Evolutionary conservation across 495 filamentous ascomycete species (phyloP).

Genomic region (Clavariopsis aquatica): DNA sequence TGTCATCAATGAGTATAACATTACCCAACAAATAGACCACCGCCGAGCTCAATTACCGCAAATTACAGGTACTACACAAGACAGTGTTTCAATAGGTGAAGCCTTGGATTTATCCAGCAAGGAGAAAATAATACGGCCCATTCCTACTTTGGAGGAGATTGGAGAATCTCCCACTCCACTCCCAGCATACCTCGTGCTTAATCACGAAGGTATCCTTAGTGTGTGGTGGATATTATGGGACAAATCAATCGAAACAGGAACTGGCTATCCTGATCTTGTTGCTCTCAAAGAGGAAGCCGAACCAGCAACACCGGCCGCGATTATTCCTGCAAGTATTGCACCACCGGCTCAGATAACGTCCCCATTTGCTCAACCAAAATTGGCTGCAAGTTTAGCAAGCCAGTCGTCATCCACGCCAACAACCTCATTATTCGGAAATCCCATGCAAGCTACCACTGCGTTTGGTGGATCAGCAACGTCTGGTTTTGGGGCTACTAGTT

Average conservation of each 20-base stretch:
- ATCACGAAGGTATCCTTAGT: constrained; percentile 80
- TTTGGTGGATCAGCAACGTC: constrained; percentile 13
- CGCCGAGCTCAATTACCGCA: constrained; percentile 71
- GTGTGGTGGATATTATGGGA: constrained; percentile 91
- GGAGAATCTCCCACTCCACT: constrained; percentile 75
- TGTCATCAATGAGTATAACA: constrained; percentile 63
- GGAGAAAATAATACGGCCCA: constrained; percentile 75
- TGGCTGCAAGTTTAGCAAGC: constrained; percentile 14
- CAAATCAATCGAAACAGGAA: constrained; percentile 73
- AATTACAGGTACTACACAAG: constrained; percentile 55
- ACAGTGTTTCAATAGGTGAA: constrained; percentile 72
- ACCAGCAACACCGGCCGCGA: neutral
- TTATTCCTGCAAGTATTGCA: neutral
- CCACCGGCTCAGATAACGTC: neutral
- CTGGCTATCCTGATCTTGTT: constrained; percentile 69
- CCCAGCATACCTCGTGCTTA: constrained; percentile 84
- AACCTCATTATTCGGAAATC: neutral
- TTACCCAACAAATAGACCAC: constrained; percentile 73
- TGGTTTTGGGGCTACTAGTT: constrained; percentile 39
- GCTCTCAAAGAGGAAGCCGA: neutral
- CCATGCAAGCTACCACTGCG: constrained; percentile 14
- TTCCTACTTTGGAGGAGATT: constrained; percentile 70
- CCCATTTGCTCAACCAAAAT: neutral
- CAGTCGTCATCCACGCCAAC: neutral
- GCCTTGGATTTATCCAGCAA: constrained; percentile 79